Evolutionary conservation across 805 yeast genomes (phyloP).

Genomic region (Lipomyces mesembrius): DNA sequence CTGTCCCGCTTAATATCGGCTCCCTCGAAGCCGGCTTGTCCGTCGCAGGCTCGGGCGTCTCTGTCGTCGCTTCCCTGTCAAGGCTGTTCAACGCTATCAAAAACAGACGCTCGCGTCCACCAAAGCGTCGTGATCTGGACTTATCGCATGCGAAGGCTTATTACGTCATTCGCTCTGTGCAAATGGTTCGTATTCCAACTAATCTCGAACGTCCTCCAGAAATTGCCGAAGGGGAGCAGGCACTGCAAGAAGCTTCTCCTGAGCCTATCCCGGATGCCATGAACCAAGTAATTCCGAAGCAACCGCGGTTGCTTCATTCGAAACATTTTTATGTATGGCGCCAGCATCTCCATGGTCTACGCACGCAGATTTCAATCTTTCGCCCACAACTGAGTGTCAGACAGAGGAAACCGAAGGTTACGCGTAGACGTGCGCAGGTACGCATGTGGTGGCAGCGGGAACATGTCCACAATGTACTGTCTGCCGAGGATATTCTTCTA

Average conservation of each 20-base stretch:
- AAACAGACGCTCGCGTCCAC: constrained; percentile 12
- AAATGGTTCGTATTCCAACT: constrained; percentile 25
- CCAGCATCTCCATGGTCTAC: constrained; percentile 4
- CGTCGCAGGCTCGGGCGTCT: constrained; percentile 23
- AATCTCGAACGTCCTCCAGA: constrained; percentile 27
- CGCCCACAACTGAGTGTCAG: background rate
- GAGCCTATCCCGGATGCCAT: background rate
- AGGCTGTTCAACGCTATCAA: constrained; percentile 13
- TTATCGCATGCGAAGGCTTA: constrained; percentile 19
- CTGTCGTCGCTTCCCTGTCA: constrained; percentile 16
- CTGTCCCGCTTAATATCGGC: constrained; percentile 14
- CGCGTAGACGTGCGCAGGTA: background rate
- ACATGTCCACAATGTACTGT: constrained; percentile 29
- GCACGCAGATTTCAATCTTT: constrained; percentile 1
- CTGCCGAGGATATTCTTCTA: constrained; percentile 11
- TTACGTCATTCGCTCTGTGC: constrained; percentile 22
- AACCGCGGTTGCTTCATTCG: constrained; percentile 13
- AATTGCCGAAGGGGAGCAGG: background rate
- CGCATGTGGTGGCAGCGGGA: constrained; percentile 34
- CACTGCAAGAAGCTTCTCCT: constrained; percentile 3
- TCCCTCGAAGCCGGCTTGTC: constrained; percentile 18
- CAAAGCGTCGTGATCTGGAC: constrained; percentile 21
- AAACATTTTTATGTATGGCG: constrained; percentile 12
- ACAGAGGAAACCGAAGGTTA: background rate
- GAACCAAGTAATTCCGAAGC: constrained; percentile 5